A percentile compares a stretch with the other conserved stretches of the same genome.
Evolutionary conservation across 176 grass and related monocot genomes (phyloP).

Genomic region (Metroxylon sagu): DNA sequence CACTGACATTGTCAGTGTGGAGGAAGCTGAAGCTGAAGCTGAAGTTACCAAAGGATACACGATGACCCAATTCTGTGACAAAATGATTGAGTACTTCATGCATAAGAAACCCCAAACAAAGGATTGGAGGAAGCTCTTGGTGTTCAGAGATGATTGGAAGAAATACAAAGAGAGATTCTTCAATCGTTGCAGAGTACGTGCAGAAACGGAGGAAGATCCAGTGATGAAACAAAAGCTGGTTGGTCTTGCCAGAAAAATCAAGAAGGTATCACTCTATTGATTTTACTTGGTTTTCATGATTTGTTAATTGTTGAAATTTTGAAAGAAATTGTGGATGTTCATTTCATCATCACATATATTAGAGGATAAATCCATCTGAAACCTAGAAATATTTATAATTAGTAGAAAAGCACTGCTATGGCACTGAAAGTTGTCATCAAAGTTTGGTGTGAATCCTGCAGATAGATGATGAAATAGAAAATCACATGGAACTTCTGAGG

Average conservation of each 20-base stretch:
- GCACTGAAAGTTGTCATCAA: too few relatives aligned
- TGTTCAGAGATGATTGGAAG: conserved; percentile 84
- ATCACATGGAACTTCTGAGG: conserved; percentile 72
- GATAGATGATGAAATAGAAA: conserved; percentile 84
- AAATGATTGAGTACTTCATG: conserved; percentile 86
- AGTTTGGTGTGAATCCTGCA: conserved; percentile 7
- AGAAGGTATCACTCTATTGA: conserved; percentile 44
- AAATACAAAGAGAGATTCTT: conserved; percentile 68
- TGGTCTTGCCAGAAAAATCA: conserved; percentile 78
- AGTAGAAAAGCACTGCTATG: too few relatives aligned
- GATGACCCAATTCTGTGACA: conserved; percentile 77
- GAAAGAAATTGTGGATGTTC: too few relatives aligned
- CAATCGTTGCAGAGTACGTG: conserved; percentile 28
- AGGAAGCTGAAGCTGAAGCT: conserved; percentile 32
- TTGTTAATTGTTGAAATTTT: too few relatives aligned
- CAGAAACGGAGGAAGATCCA: conserved; percentile 48
- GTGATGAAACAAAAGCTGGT: conserved; percentile 58
- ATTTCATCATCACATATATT: not conserved
- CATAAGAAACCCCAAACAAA: conserved; percentile 69
- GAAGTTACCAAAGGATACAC: conserved; percentile 74
- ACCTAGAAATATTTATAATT: too few relatives aligned
- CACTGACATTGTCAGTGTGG: conserved; percentile 15
- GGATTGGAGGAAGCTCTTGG: conserved; percentile 86
- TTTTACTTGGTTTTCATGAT: too few relatives aligned
- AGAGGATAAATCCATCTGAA: too few relatives aligned